Evolutionary conservation across 1,284 basidiomycete genomes (phyloP), one percentile per base, ranked within the genome.

Genomic region (Sanghuangporus sanghuang): DNA sequence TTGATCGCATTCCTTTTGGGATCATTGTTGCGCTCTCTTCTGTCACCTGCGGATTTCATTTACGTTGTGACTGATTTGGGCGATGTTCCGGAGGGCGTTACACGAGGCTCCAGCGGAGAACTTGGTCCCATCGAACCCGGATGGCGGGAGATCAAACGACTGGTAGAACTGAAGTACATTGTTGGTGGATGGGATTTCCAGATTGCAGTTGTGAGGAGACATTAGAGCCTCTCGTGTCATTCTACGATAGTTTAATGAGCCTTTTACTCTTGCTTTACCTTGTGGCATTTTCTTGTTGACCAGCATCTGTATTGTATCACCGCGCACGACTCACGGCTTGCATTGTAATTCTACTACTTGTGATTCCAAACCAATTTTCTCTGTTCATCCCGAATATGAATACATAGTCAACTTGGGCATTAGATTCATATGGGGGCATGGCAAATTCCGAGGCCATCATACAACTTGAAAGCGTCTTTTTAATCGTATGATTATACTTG

Each of bases 21-120:
- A 42, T 96, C 93, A 11, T 79, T 99, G 57, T 75, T 96, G 66
- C 85, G 96, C 63, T 93, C 92, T 7, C 79, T 98, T 66, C 77
- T 98, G 46, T 88, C 89, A 7, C 91, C 95, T 11, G 89, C 91
- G n/a, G 96, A 98, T 75, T 98, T 96, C 77, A 86, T 96, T 60
- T 91, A 91, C 74, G 82, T 93, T 57, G 85, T 85, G 65, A 78
- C 77, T 59, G 85, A 85, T 67, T 69, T 81, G 67, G 71, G 74
- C 69, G 84, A 85, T 40, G 63, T 61, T 3, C 60, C 66, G 39
- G 52, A 49, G 27, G 65, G 63, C 21, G 58, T 65, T 21, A 64
- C 57, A 11, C 55, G 63, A 14, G 63, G 53, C 18, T 42, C 60
- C 35, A 57, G 50, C 35, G 63, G 79, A 76, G 57, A 82, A 81